A percentile compares a stretch with the other conserved stretches of the same genome.
These are phyloP conservation scores for Cladorrhinum sp. DNA, from an alignment of 2,329 filamentous ascomycete species.

Conservation along the genomic window DNA sequence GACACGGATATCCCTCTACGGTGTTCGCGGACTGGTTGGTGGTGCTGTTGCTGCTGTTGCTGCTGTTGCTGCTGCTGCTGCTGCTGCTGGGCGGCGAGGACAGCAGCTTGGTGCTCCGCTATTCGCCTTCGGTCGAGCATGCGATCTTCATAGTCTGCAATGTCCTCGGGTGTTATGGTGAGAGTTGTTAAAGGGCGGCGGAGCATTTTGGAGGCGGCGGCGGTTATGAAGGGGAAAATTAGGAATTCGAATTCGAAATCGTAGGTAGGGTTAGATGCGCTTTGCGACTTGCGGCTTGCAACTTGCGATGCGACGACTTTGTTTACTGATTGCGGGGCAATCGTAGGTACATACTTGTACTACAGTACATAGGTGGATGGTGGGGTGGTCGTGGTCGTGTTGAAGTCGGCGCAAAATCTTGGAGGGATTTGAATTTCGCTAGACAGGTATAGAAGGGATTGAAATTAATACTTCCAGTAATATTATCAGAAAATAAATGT, in stretches of 20 bases:
- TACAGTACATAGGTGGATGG: neutral
- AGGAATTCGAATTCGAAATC: too few species aligned
- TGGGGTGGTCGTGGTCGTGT: neutral
- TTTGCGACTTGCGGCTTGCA: neutral
- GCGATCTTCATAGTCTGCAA: slow-evolving; percentile 66
- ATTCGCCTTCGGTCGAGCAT: slow-evolving; percentile 36
- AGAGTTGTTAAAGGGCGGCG: slow-evolving; percentile 62
- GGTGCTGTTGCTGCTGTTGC: neutral
- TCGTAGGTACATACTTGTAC: too few species aligned
- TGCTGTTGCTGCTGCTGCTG: neutral
- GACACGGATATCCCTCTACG: neutral
- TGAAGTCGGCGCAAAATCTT: neutral
- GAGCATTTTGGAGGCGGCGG: slow-evolving; percentile 29
- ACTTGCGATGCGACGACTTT: neutral
- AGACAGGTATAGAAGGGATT: neutral
- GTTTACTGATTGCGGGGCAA: neutral
- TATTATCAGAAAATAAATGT: neutral
- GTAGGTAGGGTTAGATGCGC: neutral
- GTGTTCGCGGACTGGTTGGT: neutral
- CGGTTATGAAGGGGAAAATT: too few species aligned
- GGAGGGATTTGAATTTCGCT: neutral
- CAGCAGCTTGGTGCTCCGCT: slow-evolving; percentile 20
- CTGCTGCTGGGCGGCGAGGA: slow-evolving; percentile 5
- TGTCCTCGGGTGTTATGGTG: slow-evolving; percentile 65
- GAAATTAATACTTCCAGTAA: neutral